Base-by-base conservation (phyloP, 2,329 filamentous ascomycete genomes). In the Whalleya microplaca region DNA sequence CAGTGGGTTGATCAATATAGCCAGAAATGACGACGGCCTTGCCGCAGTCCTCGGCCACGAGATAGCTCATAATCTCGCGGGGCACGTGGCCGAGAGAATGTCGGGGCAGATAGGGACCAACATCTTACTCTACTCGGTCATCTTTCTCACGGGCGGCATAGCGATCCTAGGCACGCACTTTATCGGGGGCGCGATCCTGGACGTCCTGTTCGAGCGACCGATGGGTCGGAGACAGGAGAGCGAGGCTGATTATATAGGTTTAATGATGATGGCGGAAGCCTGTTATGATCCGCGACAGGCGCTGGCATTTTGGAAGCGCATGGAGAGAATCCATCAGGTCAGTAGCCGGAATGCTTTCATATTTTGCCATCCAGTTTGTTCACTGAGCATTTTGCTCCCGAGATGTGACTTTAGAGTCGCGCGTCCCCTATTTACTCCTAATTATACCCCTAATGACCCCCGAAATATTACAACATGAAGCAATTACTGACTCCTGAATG, bases 241-340 rank as follows among this genome's bases (percentile, higher is more conserved):
- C 47, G 90, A 94, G 75, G 90, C 90, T 0, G 90, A 94, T 68
- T 91, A 90, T 66, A 91, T 93, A 46, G 90, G 90, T 0, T 73
- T 93, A 32, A 85, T 93, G 81, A 89, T 93, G 81, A 93, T 93
- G 88, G 85, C 89, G 0, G 84, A 91, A 74, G 88, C 87, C 21
- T 93, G 90, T 74, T 93, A 89, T 69, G 80, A 91, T 59, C 90
- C 90, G 1, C 74, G 80, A 12, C 84, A 85, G 58, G 89, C 90
- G 0, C 76, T 88, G 43, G 78, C 76, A 0, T 84, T 93, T 56
- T 91, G 86, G 87, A 72, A 80, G 69, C 75, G 86, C 48, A 90
- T 91, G 86, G 84, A 89, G 60, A 69, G 71, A 41, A 69, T n/a
- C n/a, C n/a, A n/a, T n/a, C n/a, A n/a, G n/a, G n/a, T n/a, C n/a